phyloP scores from a whole-genome alignment of 2,329 filamentous ascomycete genomes.

The Thielaviopsis euricoi region DNA sequence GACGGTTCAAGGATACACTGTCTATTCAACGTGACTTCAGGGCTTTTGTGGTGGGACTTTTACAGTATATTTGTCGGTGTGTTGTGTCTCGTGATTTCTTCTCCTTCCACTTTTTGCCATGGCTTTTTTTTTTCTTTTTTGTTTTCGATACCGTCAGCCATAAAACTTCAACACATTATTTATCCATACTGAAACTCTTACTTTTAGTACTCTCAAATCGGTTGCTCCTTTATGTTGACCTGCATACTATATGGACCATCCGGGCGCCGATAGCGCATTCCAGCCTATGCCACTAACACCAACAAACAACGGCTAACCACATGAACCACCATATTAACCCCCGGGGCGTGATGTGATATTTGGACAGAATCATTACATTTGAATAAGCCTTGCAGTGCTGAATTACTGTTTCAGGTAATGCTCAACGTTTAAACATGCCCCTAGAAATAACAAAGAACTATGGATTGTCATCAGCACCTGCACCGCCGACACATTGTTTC shows the following conservation, averaged over 20 bases:
- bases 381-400: not conserved
- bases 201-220: not conserved
- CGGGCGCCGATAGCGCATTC: not conserved
- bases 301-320: not conserved
- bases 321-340: not conserved
- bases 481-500: not conserved
- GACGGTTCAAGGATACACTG: too few relatives aligned
- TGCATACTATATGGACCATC: not conserved
- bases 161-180: too few relatives aligned
- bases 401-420: not conserved
- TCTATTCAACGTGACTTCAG: too few relatives aligned
- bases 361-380: not conserved
- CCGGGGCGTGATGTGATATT: not conserved
- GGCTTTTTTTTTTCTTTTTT: too few relatives aligned
- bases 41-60: too few relatives aligned
- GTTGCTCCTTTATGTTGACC: not conserved
- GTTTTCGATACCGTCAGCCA: too few relatives aligned
- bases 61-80: too few relatives aligned
- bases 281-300: not conserved
- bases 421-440: not conserved
- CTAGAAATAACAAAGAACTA: not conserved
- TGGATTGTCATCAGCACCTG: not conserved
- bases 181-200: not conserved
- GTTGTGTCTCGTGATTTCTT: too few relatives aligned
- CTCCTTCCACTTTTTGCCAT: too few relatives aligned